Base-by-base conservation (phyloP, 495 filamentous ascomycete species). In the Neurospora sp. region DNA sequence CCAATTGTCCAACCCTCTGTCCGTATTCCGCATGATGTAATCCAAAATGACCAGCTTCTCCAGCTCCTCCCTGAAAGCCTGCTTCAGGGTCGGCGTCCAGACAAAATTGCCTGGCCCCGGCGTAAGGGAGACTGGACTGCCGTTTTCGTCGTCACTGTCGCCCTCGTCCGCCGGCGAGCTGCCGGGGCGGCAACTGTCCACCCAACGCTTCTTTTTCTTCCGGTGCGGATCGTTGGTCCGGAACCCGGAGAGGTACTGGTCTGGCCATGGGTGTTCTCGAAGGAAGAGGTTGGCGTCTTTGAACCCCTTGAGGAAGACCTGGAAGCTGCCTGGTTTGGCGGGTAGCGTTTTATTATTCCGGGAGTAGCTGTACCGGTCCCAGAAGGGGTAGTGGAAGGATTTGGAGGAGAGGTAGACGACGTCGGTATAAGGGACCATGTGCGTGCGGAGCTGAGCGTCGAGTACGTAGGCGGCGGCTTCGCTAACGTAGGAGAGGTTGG, bases 1-100 rank as follows among this genome's bases (percentile, higher is more conserved):
- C 96, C 96, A 99, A 74, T 99, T 99, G 81, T 99, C 96, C 74
- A 98, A 84, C 13, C 96, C 96, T 82, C 96, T 88, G 80, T 99
- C 96, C 4, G 96, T 99, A 79, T 99, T 99, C 31, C 96, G 90
- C 96, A 99, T 99, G 70, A 99, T 97, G 77, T 99, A 99, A 82
- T 99, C 96, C 77, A 99, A 80, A 77, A 99, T 96, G 15, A 99
- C 96, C 13, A 99, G 85, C 82, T 98, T 99, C 82, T 99, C 96
- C 42, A 99, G 85, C 82, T 98, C 92, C 78, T 98, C 96, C 10
- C 96, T 86, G 82, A 99, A 98, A 1, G 92, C 90, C 81, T 97
- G 93, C 78, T 98, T 96, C 28, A 98, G 79, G 19, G 87, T 81
- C 28, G 96, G 93, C 3, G 94, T 97, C 96, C 96, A 99, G 78